These are phyloP conservation scores for Metarhizium brunneum DNA, from an alignment of 2,329 filamentous ascomycete genomes.

Conservation along the genomic window DNA sequence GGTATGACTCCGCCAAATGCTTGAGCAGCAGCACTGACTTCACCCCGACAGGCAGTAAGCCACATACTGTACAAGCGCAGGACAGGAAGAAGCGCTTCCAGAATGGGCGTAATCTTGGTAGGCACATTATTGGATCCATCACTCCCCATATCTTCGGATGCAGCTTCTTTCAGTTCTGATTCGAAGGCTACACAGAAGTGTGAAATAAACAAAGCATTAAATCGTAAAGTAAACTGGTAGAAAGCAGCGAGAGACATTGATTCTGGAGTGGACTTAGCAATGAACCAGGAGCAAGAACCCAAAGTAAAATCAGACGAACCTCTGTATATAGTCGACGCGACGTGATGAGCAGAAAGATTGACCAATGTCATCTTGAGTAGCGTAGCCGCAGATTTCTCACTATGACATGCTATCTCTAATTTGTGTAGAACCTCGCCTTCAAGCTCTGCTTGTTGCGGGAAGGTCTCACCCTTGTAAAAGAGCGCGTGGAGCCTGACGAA, in stretches of 20 bases:
- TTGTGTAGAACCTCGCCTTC: slow-evolving; percentile 80
- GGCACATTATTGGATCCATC: slow-evolving; percentile 13
- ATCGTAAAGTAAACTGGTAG: slow-evolving; percentile 58
- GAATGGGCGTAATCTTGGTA: slow-evolving; percentile 23
- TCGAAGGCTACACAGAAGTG: slow-evolving; percentile 61
- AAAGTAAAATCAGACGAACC: slow-evolving; percentile 18
- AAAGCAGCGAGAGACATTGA: slow-evolving; percentile 36
- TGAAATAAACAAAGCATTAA: slow-evolving; percentile 72
- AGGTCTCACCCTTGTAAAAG: slow-evolving; percentile 69
- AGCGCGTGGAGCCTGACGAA: slow-evolving; percentile 80
- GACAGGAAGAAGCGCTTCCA: slow-evolving; percentile 38
- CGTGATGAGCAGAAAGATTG: slow-evolving; percentile 76
- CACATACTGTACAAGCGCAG: slow-evolving; percentile 46
- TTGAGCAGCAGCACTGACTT: slow-evolving; percentile 35
- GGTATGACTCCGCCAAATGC: slow-evolving; percentile 35
- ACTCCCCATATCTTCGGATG: slow-evolving; percentile 12
- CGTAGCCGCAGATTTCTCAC: slow-evolving; percentile 51
- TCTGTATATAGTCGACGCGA: slow-evolving; percentile 37
- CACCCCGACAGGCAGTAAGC: slow-evolving; percentile 36
- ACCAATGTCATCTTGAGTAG: slow-evolving; percentile 74
- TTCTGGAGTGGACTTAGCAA: slow-evolving; percentile 20
- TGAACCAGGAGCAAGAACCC: neutral
- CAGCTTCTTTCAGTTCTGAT: slow-evolving; percentile 47
- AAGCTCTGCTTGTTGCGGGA: slow-evolving; percentile 67
- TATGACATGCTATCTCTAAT: slow-evolving; percentile 63